A percentile compares a stretch with the other conserved stretches of the same genome.
These are phyloP conservation scores for Agarophyton chilense DNA, from an alignment of 23 red algal genomes.

Conservation along the genomic window DNA sequence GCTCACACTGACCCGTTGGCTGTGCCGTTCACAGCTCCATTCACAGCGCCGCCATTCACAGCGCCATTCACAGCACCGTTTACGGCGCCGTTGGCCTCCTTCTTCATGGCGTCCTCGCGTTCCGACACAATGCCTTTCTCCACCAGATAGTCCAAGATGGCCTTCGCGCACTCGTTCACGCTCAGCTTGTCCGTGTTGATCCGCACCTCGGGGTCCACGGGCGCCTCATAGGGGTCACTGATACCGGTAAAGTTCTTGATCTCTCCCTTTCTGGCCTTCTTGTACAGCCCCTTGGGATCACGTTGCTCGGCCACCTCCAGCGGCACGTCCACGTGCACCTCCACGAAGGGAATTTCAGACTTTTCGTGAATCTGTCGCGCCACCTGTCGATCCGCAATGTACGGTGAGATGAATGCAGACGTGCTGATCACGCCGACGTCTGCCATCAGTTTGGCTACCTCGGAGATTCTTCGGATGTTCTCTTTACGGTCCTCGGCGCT, in stretches of 20 bases:
- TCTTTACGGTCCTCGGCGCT: slow-evolving; percentile 90
- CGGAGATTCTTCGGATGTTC: slow-evolving; percentile 97
- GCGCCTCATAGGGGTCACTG: slow-evolving; percentile 94
- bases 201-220: slow-evolving; percentile 70
- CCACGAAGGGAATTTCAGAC: slow-evolving; percentile 86
- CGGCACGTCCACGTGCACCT: slow-evolving; percentile 93
- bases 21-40: neutral
- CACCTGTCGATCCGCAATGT: slow-evolving; percentile 81
- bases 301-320: slow-evolving; percentile 90
- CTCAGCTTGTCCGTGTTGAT: slow-evolving; percentile 85
- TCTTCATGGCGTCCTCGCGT: slow-evolving; percentile 1
- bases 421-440: slow-evolving; percentile 89
- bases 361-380: slow-evolving; percentile 89
- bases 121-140: slow-evolving; percentile 53
- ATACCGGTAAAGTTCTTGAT: slow-evolving; percentile 99
- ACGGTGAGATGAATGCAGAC: slow-evolving; percentile 94
- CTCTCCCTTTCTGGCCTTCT: slow-evolving; percentile 91
- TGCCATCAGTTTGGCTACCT: slow-evolving; percentile 93
- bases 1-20: neutral
- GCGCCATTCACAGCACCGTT: no score
- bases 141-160: slow-evolving; percentile 70
- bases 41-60: no score
- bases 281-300: slow-evolving; percentile 99
- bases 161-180: slow-evolving; percentile 77
- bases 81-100: neutral